Evolutionary conservation across 768 basidiomycete species (phyloP).

Genomic region (Neoboletus magnificus): DNA sequence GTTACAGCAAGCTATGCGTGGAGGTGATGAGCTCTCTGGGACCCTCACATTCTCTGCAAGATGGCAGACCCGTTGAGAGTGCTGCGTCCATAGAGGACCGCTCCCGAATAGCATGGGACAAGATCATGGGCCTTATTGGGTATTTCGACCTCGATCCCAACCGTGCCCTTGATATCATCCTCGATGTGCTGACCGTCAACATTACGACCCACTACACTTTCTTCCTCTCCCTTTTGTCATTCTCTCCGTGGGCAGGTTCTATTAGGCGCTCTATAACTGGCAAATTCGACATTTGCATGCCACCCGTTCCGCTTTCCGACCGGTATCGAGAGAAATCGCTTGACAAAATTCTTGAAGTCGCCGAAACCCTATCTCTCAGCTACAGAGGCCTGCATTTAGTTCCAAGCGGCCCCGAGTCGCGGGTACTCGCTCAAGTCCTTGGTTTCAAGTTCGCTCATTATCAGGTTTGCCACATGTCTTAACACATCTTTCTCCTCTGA

Average conservation of each 20-base stretch:
- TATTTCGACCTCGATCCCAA: constrained; percentile 98
- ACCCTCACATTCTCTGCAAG: constrained; percentile 64
- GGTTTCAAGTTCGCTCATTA: constrained; percentile 98
- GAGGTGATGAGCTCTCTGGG: constrained; percentile 80
- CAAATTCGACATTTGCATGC: constrained; percentile 34
- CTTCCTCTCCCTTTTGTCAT: constrained; percentile 81
- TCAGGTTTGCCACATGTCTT: constrained; percentile 53
- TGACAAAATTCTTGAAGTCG: constrained; percentile 61
- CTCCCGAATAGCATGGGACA: constrained; percentile 72
- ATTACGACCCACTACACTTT: constrained; percentile 81
- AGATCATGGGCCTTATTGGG: constrained; percentile 84
- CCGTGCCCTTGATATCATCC: constrained; percentile 86
- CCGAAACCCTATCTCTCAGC: constrained; percentile 35
- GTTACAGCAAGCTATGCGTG: constrained; percentile 88
- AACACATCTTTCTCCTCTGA: constrained; percentile 13
- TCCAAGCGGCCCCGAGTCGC: constrained; percentile 39
- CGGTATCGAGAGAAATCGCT: constrained; percentile 57
- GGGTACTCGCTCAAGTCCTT: constrained; percentile 83
- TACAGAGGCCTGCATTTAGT: constrained; percentile 5
- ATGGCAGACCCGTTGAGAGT: constrained; percentile 64
- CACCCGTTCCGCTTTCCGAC: constrained; percentile 36
- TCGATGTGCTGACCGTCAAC: constrained; percentile 86
- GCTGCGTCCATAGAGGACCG: constrained; percentile 57
- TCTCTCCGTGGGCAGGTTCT: constrained; percentile 83
- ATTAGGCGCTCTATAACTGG: constrained; percentile 31